These are phyloP conservation scores for Jaapia argillacea DNA, from an alignment of 768 basidiomycete species.

Conservation along the genomic window DNA sequence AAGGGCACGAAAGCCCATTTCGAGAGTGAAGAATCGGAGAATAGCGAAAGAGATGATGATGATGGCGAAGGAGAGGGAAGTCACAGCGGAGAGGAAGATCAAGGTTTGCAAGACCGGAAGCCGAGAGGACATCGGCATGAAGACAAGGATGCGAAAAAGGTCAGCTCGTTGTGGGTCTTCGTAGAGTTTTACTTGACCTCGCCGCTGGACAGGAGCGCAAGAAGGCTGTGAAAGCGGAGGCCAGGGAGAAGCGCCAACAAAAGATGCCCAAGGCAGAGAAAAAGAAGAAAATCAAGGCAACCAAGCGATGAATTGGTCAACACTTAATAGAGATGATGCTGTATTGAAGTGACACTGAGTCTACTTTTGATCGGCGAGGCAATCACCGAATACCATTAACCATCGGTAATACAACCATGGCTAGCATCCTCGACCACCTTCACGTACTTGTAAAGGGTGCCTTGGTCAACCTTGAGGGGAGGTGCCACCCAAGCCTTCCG, in stretches of 20 bases:
- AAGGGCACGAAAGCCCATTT: background rate
- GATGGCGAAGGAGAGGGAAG: constrained; percentile 1
- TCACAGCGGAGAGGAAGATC: constrained; percentile 10
- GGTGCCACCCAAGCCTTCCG: constrained; percentile 72
- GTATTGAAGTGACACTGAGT: background rate
- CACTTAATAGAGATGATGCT: background rate
- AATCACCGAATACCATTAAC: constrained; percentile 25
- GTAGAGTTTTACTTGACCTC: background rate
- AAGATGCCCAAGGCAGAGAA: constrained; percentile 98
- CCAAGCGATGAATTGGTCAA: constrained; percentile 13
- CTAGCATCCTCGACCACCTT: constrained; percentile 87
- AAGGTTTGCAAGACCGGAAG: constrained; percentile 38
- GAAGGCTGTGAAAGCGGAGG: constrained; percentile 78
- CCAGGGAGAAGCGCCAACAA: constrained; percentile 77
- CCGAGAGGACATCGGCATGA: constrained; percentile 89
- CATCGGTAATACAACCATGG: constrained; percentile 87
- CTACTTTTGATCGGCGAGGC: background rate
- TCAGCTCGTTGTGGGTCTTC: constrained; percentile 16
- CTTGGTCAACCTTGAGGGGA: constrained; percentile 73
- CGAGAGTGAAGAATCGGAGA: constrained; percentile 2
- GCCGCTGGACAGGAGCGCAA: constrained; percentile 67
- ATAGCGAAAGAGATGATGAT: constrained; percentile 8
- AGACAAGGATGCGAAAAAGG: constrained; percentile 88
- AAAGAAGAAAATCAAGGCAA: constrained; percentile 66
- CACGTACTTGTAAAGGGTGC: constrained; percentile 83